Evolutionary conservation across 768 basidiomycete genomes (phyloP), one percentile per base, ranked within the genome.

Genomic region (Leccinum obscurum): DNA sequence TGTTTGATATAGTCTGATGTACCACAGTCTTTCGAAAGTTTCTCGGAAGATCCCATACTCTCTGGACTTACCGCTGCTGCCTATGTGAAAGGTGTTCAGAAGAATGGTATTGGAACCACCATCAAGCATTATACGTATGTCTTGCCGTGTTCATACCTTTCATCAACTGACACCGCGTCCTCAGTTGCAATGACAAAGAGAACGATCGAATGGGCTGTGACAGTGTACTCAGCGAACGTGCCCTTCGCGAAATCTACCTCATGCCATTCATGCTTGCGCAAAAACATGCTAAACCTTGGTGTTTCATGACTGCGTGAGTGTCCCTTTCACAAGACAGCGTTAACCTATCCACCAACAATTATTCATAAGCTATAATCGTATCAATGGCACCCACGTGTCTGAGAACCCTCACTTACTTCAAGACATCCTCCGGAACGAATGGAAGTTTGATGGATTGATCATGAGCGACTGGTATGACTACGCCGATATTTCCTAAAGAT

Each of bases 51-150:
- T 62, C 90, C 91, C 0, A 74, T 82, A 60, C 79, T 93, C 5
- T 89, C 88, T 6, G 92, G 91, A 8, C 77, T 82, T 63, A 80
- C 90, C 17, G 83, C 89, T 2, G 82, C 88, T 0, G 81, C 87
- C 15, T 93, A 91, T 64, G 80, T 91, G n/a, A 85, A 83, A 54
- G 90, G 90, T 7, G 80, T 92, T 3, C 92, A 94, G 72, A 82
- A 72, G 20, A 83, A 83, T n/a, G 90, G 91, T 1, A 85, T 94
- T 50, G 89, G 87, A 20, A 81, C 85, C 6, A 81, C 88, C 3
- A 88, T 93, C 77, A 93, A 93, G 70, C 92, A 93, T 69, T 93
- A 90, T 62, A 85, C 87, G 87, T 87, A 72, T n/a, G 78, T 66
- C 20, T 30, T 11, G 15, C 14, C 8, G 6, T 44, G 3, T 54